A percentile compares a stretch with the other conserved stretches of the same genome.
These are phyloP conservation scores for Aspergillus taichungensis DNA, from an alignment of 495 filamentous ascomycete genomes.

Conservation along the genomic window DNA sequence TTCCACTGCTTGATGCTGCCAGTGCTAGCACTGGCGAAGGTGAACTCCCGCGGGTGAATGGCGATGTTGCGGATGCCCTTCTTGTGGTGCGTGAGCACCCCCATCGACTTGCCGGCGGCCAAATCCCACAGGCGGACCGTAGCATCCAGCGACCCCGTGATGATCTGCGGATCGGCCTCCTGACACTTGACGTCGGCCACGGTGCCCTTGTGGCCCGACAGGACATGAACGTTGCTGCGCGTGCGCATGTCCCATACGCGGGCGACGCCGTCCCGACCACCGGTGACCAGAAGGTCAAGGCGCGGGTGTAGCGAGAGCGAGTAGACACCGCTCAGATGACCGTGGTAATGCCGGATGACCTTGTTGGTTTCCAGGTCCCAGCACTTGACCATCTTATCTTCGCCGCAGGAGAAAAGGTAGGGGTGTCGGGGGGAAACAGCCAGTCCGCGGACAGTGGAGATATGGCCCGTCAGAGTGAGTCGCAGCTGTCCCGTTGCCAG, in stretches of 20 bases:
- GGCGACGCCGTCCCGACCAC: constrained; percentile 87
- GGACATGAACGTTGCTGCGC: constrained; percentile 86
- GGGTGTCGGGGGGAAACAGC: constrained; percentile 91
- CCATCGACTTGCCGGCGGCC: constrained; percentile 92
- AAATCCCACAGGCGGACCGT: constrained; percentile 95
- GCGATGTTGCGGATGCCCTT: constrained; percentile 86
- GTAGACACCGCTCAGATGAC: constrained; percentile 94
- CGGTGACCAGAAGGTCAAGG: constrained; percentile 88
- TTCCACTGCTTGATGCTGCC: constrained; percentile 99
- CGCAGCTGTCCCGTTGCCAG: constrained; percentile 73
- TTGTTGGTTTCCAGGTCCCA: constrained; percentile 99
- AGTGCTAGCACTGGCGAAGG: constrained; percentile 86
- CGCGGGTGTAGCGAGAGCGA: constrained; percentile 85
- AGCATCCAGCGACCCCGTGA: constrained; percentile 80
- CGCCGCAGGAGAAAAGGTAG: constrained; percentile 94
- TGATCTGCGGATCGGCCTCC: constrained; percentile 93
- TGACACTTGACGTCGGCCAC: constrained; percentile 86
- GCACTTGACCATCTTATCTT: constrained; percentile 99
- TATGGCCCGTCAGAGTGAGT: constrained; percentile 92
- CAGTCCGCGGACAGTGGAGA: constrained; percentile 88
- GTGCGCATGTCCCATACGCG: constrained; percentile 99
- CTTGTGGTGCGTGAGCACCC: constrained; percentile 95
- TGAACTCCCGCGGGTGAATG: constrained; percentile 88
- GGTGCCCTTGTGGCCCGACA: constrained; percentile 82
- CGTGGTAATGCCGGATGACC: constrained; percentile 97